phyloP scores from a whole-genome alignment of 1,284 basidiomycete genomes.

The Microbotryum silenes-acaulis region DNA sequence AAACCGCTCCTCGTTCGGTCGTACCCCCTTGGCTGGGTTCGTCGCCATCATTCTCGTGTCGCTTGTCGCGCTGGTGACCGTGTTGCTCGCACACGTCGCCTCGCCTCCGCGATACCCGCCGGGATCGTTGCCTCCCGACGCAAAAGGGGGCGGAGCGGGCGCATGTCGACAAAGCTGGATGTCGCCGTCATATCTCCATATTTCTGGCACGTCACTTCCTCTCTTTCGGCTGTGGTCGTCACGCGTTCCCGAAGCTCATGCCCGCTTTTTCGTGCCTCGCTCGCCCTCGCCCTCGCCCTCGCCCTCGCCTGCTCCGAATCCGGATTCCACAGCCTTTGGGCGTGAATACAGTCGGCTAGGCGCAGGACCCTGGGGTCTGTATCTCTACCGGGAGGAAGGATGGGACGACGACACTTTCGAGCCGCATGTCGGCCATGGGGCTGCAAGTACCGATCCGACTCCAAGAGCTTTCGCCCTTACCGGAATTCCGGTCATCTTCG shows the following conservation, averaged over 20 bases:
- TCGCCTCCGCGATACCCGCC: constrained; percentile 18
- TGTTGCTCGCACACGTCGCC: constrained; percentile 6
- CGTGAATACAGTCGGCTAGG: constrained; percentile 25
- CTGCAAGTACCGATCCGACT: not conserved
- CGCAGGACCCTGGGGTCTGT: constrained; percentile 45
- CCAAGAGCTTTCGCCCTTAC: constrained; percentile 41
- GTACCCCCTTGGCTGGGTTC: constrained; percentile 1
- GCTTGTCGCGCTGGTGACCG: not conserved
- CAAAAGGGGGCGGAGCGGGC: constrained; percentile 23
- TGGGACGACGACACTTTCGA: constrained; percentile 53
- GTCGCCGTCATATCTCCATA: constrained; percentile 75
- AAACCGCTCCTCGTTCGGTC: not conserved
- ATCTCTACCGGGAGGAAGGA: constrained; percentile 83
- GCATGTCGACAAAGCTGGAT: constrained; percentile 94
- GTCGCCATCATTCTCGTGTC: not conserved
- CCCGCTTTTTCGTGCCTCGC: no score
- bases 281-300: no score
- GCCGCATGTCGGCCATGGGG: not conserved
- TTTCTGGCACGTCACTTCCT: constrained; percentile 40
- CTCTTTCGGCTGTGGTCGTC: constrained; percentile 39
- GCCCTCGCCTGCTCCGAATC: no score
- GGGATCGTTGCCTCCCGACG: constrained; percentile 18
- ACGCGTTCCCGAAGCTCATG: no score
- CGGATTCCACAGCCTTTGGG: constrained; percentile 7
- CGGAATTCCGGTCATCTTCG: constrained; percentile 80